Evolutionary conservation across 176 grass and related monocot genomes (phyloP).

Genomic region (Oryza meyeriana): DNA sequence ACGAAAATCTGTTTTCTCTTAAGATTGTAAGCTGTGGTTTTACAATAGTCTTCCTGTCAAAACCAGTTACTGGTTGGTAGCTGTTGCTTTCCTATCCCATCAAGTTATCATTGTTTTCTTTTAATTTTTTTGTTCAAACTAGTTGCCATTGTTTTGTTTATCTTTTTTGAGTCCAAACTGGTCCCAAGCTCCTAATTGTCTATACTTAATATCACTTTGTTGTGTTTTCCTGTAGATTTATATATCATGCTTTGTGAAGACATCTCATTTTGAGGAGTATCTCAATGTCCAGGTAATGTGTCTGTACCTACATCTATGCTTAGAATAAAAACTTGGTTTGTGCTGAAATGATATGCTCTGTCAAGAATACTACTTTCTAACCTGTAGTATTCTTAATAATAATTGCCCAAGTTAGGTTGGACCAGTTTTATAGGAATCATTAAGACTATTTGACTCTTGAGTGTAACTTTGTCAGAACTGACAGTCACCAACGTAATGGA

Average conservation of each 20-base stretch:
- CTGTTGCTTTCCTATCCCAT: slow-evolving; percentile 3
- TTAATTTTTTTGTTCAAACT: too few species aligned
- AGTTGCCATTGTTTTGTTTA: too few species aligned
- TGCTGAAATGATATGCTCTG: not conserved
- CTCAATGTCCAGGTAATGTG: slow-evolving; percentile 83
- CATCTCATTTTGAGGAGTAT: slow-evolving; percentile 88
- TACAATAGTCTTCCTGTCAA: too few species aligned
- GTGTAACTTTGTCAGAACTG: slow-evolving; percentile 9
- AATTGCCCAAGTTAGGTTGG: not conserved
- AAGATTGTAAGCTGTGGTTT: too few species aligned
- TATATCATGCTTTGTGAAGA: slow-evolving; percentile 96
- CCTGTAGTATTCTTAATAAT: not conserved
- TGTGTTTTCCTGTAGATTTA: slow-evolving; percentile 62
- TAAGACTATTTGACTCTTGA: not conserved
- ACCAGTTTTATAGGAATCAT: slow-evolving; percentile 2
- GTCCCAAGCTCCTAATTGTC: not conserved
- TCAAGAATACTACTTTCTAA: too few species aligned
- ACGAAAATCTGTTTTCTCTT: not conserved
- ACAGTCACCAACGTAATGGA: not conserved
- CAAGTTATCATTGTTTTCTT: not conserved
- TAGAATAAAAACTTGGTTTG: slow-evolving; percentile 5
- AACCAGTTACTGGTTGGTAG: too few species aligned
- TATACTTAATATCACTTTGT: slow-evolving; percentile 28
- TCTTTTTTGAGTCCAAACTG: too few species aligned
- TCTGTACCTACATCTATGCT: slow-evolving; percentile 15